These are phyloP conservation scores for Tetraselmis chui DNA, from an alignment of 139 green algal genomes.

Conservation along the genomic window DNA sequence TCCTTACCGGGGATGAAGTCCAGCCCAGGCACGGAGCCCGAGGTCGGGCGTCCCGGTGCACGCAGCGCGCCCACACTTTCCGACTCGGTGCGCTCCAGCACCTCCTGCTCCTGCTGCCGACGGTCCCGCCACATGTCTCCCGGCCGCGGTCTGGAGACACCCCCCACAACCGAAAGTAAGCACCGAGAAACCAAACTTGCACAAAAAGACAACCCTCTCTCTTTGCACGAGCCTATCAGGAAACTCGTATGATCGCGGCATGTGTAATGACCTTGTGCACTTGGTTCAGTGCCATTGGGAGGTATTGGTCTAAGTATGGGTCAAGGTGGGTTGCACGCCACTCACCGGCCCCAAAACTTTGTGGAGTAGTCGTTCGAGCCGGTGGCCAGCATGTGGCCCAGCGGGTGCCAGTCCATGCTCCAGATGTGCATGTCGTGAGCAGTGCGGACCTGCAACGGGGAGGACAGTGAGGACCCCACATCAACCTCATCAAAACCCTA, in stretches of 20 bases:
- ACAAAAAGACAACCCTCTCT: not conserved
- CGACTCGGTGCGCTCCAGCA: not conserved
- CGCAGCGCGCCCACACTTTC: not conserved
- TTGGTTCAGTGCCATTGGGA: too few relatives aligned
- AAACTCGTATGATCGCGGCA: not conserved
- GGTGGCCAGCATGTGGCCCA: constrained; percentile 74
- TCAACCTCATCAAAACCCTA: too few relatives aligned
- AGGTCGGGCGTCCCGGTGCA: not conserved
- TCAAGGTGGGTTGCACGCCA: too few relatives aligned
- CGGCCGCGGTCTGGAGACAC: constrained; percentile 11
- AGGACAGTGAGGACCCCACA: too few relatives aligned
- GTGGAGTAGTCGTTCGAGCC: constrained; percentile 44
- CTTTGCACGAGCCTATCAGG: not conserved
- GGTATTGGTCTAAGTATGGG: too few relatives aligned
- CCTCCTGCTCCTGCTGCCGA: constrained; percentile 13
- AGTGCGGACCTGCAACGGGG: not conserved
- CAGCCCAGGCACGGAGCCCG: not conserved
- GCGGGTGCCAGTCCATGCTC: constrained; percentile 74
- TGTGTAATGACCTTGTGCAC: too few relatives aligned
- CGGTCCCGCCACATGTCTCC: constrained; percentile 26
- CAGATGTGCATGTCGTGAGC: constrained; percentile 32
- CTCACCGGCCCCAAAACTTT: constrained; percentile 68
- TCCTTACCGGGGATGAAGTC: not conserved
- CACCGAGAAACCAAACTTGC: too few relatives aligned
- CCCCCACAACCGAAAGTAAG: not conserved